Base-by-base conservation (phyloP, 2,329 filamentous ascomycete species). In the Pezicula carpinea region DNA sequence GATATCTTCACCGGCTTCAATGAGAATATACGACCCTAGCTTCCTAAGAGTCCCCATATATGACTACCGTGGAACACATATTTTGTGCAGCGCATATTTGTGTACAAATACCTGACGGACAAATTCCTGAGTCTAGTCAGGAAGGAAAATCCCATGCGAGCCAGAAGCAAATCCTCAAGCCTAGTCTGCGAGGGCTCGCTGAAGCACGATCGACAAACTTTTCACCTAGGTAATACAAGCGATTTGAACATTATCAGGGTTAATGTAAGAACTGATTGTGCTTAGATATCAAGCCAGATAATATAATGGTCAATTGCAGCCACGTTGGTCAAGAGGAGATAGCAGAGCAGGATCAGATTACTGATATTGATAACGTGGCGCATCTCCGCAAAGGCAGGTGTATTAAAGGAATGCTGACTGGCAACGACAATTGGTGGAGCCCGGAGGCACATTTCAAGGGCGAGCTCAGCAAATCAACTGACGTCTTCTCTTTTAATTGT, bases 361-460 rank as follows among this genome's bases (percentile, higher is more conserved):
- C 43, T 14, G 47, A 41, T 21, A 42, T 46, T 49, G 42, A 49
- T 40, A 64, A 64, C 49, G 61, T 64, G 10, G 65, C 65, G 8
- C 58, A 67, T 51, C 53, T 68, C 17, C 64, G 64, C 1, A 56
- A 61, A 47, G 53, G 54, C 5, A 58, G 56, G 36, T 60, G 47
- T 29, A 49, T 49, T 4, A 49, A 49, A 41, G 47, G 43, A n/a
- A 46, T 49, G 43, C 34, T 49, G 14, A 42, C 43, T 26, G 47
- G 47, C 18, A 49, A 49, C 10, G 47, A 46, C 7, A 49, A 49
- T 21, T 46, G 47, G 43, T 34, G 43, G 14, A 49, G 47, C 14
- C 47, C 47, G 18, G 47, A 49, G 19, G 47, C 47, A 15, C 43
- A 49, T 34, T 41, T 49, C 29, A 49, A 49, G 23, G 35, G 47